Conservation (phyloP, 2,329 filamentous ascomycete species). For the Zasmidium angulare region DNA sequence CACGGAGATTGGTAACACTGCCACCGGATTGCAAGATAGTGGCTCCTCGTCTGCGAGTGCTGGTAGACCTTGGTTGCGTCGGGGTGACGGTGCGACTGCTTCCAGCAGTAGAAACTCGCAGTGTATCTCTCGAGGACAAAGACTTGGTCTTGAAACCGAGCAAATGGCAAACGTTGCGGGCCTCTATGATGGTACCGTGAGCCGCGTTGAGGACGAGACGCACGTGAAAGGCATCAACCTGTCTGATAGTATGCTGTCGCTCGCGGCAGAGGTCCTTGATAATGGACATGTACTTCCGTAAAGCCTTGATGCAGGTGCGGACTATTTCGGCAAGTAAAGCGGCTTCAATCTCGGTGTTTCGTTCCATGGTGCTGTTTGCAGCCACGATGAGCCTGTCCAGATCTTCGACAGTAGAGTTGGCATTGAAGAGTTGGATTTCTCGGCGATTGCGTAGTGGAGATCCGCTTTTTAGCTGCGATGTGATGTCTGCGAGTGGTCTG, state of each 20-base stretch:
- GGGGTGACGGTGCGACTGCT: slow-evolving; percentile 43
- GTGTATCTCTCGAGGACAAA: slow-evolving; percentile 20
- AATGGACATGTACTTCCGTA: slow-evolving; percentile 52
- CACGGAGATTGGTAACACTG: slow-evolving; percentile 33
- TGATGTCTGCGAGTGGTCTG: slow-evolving; percentile 27
- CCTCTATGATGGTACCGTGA: slow-evolving; percentile 58
- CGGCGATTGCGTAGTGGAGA: slow-evolving; percentile 48
- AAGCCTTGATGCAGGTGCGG: slow-evolving; percentile 49
- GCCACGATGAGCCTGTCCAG: slow-evolving; percentile 49
- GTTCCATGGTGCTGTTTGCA: slow-evolving; percentile 49
- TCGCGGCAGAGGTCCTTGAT: slow-evolving; percentile 50
- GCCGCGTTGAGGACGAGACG: slow-evolving; percentile 60
- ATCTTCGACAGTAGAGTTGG: slow-evolving; percentile 56
- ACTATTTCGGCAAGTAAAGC: slow-evolving; percentile 42
- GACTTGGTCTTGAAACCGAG: slow-evolving; percentile 46
- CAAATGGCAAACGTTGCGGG: slow-evolving; percentile 58
- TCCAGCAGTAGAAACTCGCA: slow-evolving; percentile 32
- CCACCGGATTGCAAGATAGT: slow-evolving; percentile 50
- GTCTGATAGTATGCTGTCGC: slow-evolving; percentile 52
- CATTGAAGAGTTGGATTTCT: slow-evolving; percentile 57
- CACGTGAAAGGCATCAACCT: slow-evolving; percentile 57
- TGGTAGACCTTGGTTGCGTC: slow-evolving; percentile 47
- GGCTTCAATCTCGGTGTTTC: slow-evolving; percentile 45
- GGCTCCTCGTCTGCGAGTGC: slow-evolving; percentile 50
- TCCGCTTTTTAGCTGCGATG: slow-evolving; percentile 46